phyloP scores from a whole-genome alignment of 352 stramenopile genomes.

The Phytophthora pluvialis region DNA sequence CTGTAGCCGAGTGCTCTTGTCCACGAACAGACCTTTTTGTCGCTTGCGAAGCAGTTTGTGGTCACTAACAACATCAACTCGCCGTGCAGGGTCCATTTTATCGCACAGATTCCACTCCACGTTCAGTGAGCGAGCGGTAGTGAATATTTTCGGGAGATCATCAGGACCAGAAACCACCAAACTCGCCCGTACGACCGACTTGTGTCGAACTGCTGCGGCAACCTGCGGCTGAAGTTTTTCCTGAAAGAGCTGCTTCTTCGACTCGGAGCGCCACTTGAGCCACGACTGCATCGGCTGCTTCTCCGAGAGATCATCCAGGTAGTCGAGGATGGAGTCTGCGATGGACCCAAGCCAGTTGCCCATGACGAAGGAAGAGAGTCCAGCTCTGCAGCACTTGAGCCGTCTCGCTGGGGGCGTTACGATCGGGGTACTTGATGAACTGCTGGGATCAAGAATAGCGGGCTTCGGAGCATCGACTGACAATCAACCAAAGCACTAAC shows the following conservation, averaged over 20 bases:
- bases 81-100: constrained; percentile 56
- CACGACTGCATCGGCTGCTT: constrained; percentile 3
- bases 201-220: constrained; percentile 23
- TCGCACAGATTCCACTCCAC: constrained; percentile 72
- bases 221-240: constrained; percentile 35
- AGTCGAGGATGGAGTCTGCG: constrained; percentile 11
- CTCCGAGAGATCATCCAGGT: constrained; percentile 14
- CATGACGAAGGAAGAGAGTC: constrained; percentile 11
- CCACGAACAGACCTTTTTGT: constrained; percentile 56
- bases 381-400: too few species aligned
- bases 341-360: constrained; percentile 23
- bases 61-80: constrained; percentile 63
- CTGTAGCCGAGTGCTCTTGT: constrained; percentile 55
- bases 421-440: constrained; percentile 11
- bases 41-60: constrained; percentile 58
- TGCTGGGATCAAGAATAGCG: constrained; percentile 18
- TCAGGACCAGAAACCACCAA: constrained; percentile 13
- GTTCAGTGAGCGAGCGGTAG: constrained; percentile 53
- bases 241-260: constrained; percentile 36
- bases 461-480: not conserved
- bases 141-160: constrained; percentile 53
- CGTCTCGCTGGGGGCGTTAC: not conserved
- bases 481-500: constrained; percentile 14
- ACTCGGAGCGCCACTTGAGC: constrained; percentile 27
- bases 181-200: constrained; percentile 32